Base-by-base conservation (phyloP, 192 early-diverging fungal species). In the Haplosporangium gracile region DNA sequence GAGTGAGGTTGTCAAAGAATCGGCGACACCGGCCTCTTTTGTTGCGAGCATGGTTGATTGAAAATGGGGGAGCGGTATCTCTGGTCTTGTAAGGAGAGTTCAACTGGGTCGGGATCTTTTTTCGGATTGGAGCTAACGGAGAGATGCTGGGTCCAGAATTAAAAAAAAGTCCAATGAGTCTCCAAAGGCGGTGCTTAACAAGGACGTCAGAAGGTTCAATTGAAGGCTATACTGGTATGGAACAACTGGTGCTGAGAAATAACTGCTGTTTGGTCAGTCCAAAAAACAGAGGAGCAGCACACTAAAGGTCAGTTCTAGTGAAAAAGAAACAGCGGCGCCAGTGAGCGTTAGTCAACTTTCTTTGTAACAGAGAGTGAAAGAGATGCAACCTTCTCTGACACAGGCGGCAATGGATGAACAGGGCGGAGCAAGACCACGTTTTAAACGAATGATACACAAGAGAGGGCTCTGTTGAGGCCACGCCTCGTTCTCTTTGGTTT, bases 1-100 rank as follows among this genome's bases (percentile, higher is more conserved):
- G 43, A 81, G 47, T 3, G 40, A 32, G 36, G 42, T 24, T 20
- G 79, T 36, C 39, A 81, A 40, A 2, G 79, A 53, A 20, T 49
- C 72, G 15, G 72, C 45, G 13, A 75, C 51, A 36, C 63, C 73
- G 11, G 79, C 63, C 15, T 81, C 79, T 36, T 75, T 73, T 26
- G 72, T 42, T 15, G 79, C 70, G 32, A 81, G 29, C 79, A 81
- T 81, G 8, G 36, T 29, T 5, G 78, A 15, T 6, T 11, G 26
- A 13, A 32, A 63, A 29, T 63, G 10, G 24, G 7, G 10, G 13
- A 34, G 32, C 32, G 60, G 29, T 65, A 65, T 65, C 60, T 26
- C 10, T 65, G n/a, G 26, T 65, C 60, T 65, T 29, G 60, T 65
- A 65, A 26, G n/a, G 55, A 65, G 60, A 29, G 60, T 11, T 65